Base-by-base conservation (phyloP, 495 filamentous ascomycete species). In the Penicillium salamii region DNA sequence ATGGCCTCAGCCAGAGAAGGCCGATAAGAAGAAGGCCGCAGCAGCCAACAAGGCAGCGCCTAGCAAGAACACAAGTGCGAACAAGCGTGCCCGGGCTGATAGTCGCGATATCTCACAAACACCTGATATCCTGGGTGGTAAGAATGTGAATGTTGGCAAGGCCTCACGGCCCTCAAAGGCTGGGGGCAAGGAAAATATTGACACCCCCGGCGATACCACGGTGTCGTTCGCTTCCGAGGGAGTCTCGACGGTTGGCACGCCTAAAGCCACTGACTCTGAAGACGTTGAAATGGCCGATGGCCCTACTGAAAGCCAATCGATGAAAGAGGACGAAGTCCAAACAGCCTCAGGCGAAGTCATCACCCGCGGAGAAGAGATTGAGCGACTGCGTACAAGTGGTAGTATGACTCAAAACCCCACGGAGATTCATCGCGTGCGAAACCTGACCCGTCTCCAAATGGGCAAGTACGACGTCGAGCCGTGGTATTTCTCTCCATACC, bases 391-490 rank as follows among this genome's bases (percentile, higher is more conserved):
- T 33, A 96, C 90, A 6, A 85, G 84, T 33, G 93, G 93, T 38
- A 95, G 89, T 59, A 97, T 98, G 93, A 97, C 95, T 14, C 95
- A 98, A 62, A 97, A 96, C 56, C 93, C 93, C 35, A 89, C 95
- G 15, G 95, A 98, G 61, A 91, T 98, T 48, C 92, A 92, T 15
- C 89, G 93, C 29, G 95, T 98, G 35, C 87, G 93, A 50, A 98
- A 98, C 61, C 81, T 98, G 56, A 87, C 84, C 23, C 86, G 84
- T 26, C 84, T 97, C 2, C 93, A 98, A 68, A 96, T 98, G 79
- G 93, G 93, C 34, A 82, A 86, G 54, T 86, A 83, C 68, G 90
- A 96, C 56, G 77, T 98, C 38, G 92, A 95, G 66, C 92, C 93
- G 7, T 98, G 93, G 93, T 98, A 98, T 63, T 97, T 97, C 70